Base-by-base conservation (phyloP, 2,329 filamentous ascomycete species). In the Colletotrichum noveboracense region DNA sequence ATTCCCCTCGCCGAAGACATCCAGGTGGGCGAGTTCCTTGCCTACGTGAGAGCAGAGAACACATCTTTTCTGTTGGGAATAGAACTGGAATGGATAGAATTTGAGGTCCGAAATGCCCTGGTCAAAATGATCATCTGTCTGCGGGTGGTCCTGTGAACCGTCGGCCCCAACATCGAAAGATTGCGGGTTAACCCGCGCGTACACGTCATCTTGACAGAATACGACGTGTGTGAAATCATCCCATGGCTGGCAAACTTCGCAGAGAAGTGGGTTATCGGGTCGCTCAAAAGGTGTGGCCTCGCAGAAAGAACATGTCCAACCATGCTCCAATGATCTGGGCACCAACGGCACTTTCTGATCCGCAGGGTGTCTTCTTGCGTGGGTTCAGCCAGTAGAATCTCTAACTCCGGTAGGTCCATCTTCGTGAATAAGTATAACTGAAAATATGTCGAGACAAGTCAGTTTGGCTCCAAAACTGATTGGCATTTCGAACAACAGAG, bases 111-210 rank as follows among this genome's bases (percentile, higher is more conserved):
- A 48, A n/a, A 48, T 7, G 8, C 43, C 43, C 10, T 48, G 18
- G 18, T 48, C 43, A 21, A 21, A 48, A 21, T 12, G 1, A 21
- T n/a, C 3, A 48, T 48, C 43, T 12, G 5, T 48, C 18, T 21
- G 43, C 0, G 43, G 9, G 10, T 48, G 10, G 18, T 48, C 18
- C 1, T 48, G 43, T 18, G 43, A 48, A 48, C 18, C 18, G 10
- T 48, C 18, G 43, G 43, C 43, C 2, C 18, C 18, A 12, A 48
- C 10, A 1, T 48, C 43, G 43, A 48, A 48, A 48, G 10, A 48
- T 21, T 7, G 18, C 2, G 43, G 18, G 0, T 48, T 21, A 0
- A 48, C 1, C 43, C 43, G 43, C 0, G 18, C 0, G 43, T 48
- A 48, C 18, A 10, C 43, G 1, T 48, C 43, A 48, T 48, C 43